Percentiles rank a stretch among this genome's conserved stretches.
Conservation (phyloP, 2,329 filamentous ascomycete species). For the Cladophialophora chaetospira region DNA sequence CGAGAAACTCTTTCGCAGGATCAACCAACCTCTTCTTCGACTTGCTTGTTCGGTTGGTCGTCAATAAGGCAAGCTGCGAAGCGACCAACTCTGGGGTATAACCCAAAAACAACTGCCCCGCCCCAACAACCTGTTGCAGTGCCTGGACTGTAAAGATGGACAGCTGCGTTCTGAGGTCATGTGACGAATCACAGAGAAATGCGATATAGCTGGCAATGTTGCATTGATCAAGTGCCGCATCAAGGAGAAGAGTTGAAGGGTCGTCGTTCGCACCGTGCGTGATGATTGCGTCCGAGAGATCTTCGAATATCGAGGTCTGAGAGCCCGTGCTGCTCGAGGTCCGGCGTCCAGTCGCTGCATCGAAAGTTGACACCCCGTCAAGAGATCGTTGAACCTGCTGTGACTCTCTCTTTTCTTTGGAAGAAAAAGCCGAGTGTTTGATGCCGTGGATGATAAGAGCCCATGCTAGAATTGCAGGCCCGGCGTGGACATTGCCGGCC, state of each 20-base stretch:
- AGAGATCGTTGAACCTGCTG: conserved; percentile 46
- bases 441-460: conserved; percentile 72
- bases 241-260: conserved; percentile 50
- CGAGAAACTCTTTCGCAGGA: conserved; percentile 53
- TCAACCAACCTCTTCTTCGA: conserved; percentile 14
- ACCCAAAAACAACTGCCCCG: conserved; percentile 65
- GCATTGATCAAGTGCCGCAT: conserved; percentile 49
- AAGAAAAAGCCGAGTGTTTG: conserved; percentile 62
- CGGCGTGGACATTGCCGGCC: conserved; percentile 61
- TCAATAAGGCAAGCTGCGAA: conserved; percentile 66
- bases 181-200: conserved; percentile 8
- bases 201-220: conserved; percentile 53
- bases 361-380: conserved; percentile 42
- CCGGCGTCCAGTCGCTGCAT: conserved; percentile 30
- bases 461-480: conserved; percentile 79
- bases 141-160: conserved; percentile 21
- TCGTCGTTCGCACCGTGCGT: conserved; percentile 48
- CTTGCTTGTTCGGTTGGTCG: conserved; percentile 39
- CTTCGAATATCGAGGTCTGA: conserved; percentile 50
- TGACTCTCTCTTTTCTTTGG: conserved; percentile 57
- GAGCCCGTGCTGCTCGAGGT: conserved; percentile 34
- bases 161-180: conserved; percentile 3
- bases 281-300: conserved; percentile 49
- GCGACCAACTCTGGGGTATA: conserved; percentile 73
- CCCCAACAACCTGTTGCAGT: conserved; percentile 71